Conservation (phyloP, 176 grass and related monocot genomes). For the Carex myosuroides region DNA sequence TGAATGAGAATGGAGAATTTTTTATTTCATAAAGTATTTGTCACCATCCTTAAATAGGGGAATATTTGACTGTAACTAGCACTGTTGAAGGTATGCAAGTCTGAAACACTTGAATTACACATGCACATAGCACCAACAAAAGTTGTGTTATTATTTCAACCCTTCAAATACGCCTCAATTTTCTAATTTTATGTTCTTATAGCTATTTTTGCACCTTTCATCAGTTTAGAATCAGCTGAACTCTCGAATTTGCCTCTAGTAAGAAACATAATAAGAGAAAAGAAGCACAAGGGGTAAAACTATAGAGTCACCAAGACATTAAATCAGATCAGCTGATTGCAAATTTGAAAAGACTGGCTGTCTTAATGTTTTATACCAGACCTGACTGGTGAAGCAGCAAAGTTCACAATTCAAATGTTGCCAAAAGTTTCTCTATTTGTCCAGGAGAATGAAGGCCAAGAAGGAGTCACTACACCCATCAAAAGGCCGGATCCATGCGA, state of each 20-base stretch:
- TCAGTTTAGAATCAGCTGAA: background rate
- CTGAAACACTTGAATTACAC: background rate
- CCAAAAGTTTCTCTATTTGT: constrained; percentile 12
- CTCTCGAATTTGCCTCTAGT: background rate
- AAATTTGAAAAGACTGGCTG: background rate
- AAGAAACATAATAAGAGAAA: background rate
- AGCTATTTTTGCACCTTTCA: background rate
- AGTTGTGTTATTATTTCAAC: background rate
- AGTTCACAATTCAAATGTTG: background rate
- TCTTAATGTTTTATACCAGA: background rate
- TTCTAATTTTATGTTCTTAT: background rate
- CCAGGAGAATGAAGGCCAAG: constrained; percentile 26
- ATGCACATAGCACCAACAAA: background rate
- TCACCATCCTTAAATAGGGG: background rate
- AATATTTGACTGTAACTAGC: background rate
- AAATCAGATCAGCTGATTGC: background rate
- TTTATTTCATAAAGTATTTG: background rate
- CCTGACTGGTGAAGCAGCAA: background rate
- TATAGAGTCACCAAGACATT: background rate
- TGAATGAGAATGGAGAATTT: background rate
- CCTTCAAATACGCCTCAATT: background rate
- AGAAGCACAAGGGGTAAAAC: background rate
- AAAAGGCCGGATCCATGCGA: constrained; percentile 12
- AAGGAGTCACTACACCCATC: constrained; percentile 6
- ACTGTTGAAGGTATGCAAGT: background rate